Conservation (phyloP, 1,284 basidiomycete genomes). For the Coniophora puteana region DNA sequence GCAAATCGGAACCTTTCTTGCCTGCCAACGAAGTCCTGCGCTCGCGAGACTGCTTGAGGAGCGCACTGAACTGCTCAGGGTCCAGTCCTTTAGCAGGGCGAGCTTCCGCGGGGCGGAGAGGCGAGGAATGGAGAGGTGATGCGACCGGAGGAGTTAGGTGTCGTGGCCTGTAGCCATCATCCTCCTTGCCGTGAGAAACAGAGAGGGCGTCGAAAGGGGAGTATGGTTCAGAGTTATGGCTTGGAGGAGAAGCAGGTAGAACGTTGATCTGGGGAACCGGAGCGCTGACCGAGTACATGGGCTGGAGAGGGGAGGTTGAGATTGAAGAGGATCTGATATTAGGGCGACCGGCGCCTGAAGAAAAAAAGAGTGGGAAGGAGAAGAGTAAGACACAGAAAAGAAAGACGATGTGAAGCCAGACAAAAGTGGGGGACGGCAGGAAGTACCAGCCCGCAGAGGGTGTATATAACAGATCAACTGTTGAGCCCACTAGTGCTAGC, state of each 20-base stretch:
- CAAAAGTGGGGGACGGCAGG: too few species aligned
- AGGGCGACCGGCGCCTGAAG: conserved; percentile 50
- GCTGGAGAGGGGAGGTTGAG: conserved; percentile 1
- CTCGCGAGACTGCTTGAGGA: conserved; percentile 56
- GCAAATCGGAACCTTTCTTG: conserved; percentile 55
- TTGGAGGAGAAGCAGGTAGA: conserved; percentile 57
- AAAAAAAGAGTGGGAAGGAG: conserved; percentile 14
- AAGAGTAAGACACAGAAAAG: conserved; percentile 12
- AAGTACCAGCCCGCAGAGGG: too few species aligned
- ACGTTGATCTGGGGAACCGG: conserved; percentile 63
- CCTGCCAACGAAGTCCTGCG: conserved; percentile 40
- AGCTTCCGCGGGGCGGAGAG: conserved; percentile 42
- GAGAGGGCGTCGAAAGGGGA: conserved; percentile 59
- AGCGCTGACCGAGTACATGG: conserved; percentile 42
- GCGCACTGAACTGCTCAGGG: conserved; percentile 55
- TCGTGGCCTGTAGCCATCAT: conserved; percentile 50
- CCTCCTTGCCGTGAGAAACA: conserved; percentile 44
- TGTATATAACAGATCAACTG: too few species aligned
- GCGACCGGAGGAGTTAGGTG: conserved; percentile 51
- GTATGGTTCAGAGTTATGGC: conserved; percentile 46
- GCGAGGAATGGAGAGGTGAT: conserved; percentile 44
- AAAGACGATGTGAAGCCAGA: conserved; percentile 28
- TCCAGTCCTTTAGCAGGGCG: conserved; percentile 52
- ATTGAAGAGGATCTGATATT: conserved; percentile 12
- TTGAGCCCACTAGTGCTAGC: too few species aligned